Conservation (phyloP, 2,329 filamentous ascomycete species). For the Pseudogymnoascus verrucosus region DNA sequence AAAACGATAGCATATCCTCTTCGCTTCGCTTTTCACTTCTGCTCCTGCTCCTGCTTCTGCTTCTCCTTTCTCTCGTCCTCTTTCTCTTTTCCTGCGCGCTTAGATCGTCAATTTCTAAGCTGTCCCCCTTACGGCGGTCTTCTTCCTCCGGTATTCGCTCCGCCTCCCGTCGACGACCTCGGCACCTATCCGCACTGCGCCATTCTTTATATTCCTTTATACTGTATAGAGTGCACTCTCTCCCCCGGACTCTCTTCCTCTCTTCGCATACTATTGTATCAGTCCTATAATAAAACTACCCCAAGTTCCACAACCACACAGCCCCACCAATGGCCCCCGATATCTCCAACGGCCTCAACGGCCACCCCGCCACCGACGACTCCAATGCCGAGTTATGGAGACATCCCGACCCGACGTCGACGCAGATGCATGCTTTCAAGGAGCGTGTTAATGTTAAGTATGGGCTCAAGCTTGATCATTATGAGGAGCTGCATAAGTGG, state of each 20-base stretch:
- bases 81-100: background rate
- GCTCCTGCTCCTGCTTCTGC: no score
- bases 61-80: background rate
- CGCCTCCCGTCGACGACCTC: background rate
- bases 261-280: background rate
- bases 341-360: background rate
- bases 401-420: conserved; percentile 57
- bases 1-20: background rate
- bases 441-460: conserved; percentile 61
- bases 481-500: conserved; percentile 76
- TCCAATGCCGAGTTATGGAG: conserved; percentile 53
- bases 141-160: background rate
- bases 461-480: conserved; percentile 52
- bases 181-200: background rate
- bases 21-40: background rate
- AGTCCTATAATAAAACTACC: background rate
- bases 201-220: background rate
- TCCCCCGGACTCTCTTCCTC: background rate
- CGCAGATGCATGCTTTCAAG: conserved; percentile 66
- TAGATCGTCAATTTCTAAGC: background rate
- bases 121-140: background rate
- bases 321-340: background rate
- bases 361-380: background rate
- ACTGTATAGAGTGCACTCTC: background rate
- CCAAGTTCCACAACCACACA: background rate